Base-by-base conservation (phyloP, 805 yeast species). In the Suhomyces prunicola region DNA sequence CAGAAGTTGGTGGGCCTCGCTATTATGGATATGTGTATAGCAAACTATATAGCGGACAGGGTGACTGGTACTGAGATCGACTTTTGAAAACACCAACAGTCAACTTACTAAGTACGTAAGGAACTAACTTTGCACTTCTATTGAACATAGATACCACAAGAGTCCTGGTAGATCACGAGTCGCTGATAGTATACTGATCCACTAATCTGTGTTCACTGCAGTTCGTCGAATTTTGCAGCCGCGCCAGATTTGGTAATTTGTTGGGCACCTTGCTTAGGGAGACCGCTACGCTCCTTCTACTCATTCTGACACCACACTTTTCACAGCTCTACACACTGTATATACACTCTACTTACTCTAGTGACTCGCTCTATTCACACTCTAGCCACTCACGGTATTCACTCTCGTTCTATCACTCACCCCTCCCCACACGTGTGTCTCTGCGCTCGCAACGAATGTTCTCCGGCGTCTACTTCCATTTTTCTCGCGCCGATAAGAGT, bases 1-100 rank as follows among this genome's bases (percentile, higher is more conserved):
- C 76, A 72, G 49, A 85, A 85, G 61, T 65, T 84, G 19, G 89
- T 84, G 6, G 89, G 90, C 0, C 66, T 84, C 40, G 79, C 86
- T 49, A 78, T 84, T 26, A 85, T 85, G 88, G 89, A 85, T 60
- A 71, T 83, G 4, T 67, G 79, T 26, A 76, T 83, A 9, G 88
- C 83, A 1, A 70, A 76, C 27, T 65, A 68, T 23, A 63, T 83
- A 26, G 56, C 79, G 33, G 54, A 65, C 12, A 48, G 55, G 9
- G 54, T 56, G 15, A 27, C 27, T 5, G 47, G 47, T 2, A 46
- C 44, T 8, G 52, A 50, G 9, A 52, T 55, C 2, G 57, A 51
- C 22, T 33, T 33, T 33, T 19, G 19, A n/a, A n/a, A n/a, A n/a
- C n/a, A n/a, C n/a, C n/a, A n/a, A n/a, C n/a, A n/a, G n/a, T n/a